Conservation (phyloP, 2,329 filamentous ascomycete species). For the Exophiala bonariae region DNA sequence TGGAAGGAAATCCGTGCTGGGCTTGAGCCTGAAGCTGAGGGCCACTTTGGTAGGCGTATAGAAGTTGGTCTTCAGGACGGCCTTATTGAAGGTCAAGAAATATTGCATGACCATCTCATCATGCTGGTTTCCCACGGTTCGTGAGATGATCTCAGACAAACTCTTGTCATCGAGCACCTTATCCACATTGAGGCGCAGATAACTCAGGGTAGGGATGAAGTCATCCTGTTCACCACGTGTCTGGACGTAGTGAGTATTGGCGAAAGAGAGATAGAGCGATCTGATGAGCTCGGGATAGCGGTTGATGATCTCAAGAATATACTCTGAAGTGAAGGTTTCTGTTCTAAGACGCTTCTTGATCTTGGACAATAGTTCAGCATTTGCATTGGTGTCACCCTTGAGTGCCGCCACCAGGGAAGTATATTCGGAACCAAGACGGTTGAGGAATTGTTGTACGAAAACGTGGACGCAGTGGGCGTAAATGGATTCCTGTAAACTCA, state of each 20-base stretch:
- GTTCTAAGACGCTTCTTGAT: slow-evolving; percentile 93
- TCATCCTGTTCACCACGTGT: slow-evolving; percentile 65
- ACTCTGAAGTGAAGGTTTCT: slow-evolving; percentile 96
- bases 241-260: slow-evolving; percentile 77
- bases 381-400: slow-evolving; percentile 76
- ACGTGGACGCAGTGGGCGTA: slow-evolving; percentile 98
- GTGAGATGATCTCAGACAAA: slow-evolving; percentile 74
- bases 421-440: slow-evolving; percentile 90
- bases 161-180: slow-evolving; percentile 74
- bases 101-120: slow-evolving; percentile 97
- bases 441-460: slow-evolving; percentile 96
- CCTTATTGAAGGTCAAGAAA: slow-evolving; percentile 92
- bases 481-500: slow-evolving; percentile 94
- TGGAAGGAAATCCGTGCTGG: slow-evolving; percentile 73
- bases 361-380: slow-evolving; percentile 85
- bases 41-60: slow-evolving; percentile 99
- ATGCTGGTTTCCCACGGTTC: slow-evolving; percentile 86
- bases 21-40: slow-evolving; percentile 91
- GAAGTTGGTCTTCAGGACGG: slow-evolving; percentile 93
- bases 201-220: slow-evolving; percentile 69
- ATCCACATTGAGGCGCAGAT: slow-evolving; percentile 65
- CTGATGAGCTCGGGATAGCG: slow-evolving; percentile 85
- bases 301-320: slow-evolving; percentile 95
- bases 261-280: slow-evolving; percentile 86
- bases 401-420: slow-evolving; percentile 79